Base-by-base conservation (phyloP, 768 basidiomycete species). In the Galerina marginata region DNA sequence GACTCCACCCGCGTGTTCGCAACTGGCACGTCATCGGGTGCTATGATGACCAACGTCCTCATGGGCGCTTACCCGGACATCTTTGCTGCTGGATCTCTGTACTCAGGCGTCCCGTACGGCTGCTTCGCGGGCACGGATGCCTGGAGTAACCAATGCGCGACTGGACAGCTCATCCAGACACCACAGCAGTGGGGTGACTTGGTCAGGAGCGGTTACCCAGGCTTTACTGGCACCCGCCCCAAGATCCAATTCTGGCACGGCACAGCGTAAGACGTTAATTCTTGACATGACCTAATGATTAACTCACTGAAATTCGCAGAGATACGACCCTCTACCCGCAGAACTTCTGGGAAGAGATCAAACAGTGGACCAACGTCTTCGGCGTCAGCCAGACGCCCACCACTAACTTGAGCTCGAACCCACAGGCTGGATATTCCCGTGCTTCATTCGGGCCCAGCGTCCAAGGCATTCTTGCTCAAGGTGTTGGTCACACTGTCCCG, bases 31-130 rank as follows among this genome's bases (percentile, higher is more conserved):
- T 80, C 79, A 4, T 84, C 83, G 1, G 85, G 84, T 12, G 81
- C 79, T 2, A 86, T 86, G 86, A 86, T 85, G 84, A 85, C 84
- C 53, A 84, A 81, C 66, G 83, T 85, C 36, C 73, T 85, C 36
- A 69, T 75, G 51, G 85, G 81, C 39, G 77, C 80, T n/a, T 85
- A 86, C 70, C 84, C 85, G 9, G 81, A 86, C 55, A 65, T 87
- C 45, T 82, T 85, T 75, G 65, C 69, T 40, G 84, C 81, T 11
- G 84, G 80, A 9, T 68, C 80, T 23, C 77, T 75, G 23, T 82
- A 80, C 69, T 81, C 84, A 26, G 84, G 85, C 48, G 83, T 84
- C 29, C 77, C 83, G 9, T 81, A 77, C 59, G 84, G 77, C n/a
- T 86, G 84, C 74, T 85, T 85, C 68, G 78, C 73, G 1, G 80